Evolutionary conservation across 768 basidiomycete genomes (phyloP).

Genomic region (Boletus sensibilis): DNA sequence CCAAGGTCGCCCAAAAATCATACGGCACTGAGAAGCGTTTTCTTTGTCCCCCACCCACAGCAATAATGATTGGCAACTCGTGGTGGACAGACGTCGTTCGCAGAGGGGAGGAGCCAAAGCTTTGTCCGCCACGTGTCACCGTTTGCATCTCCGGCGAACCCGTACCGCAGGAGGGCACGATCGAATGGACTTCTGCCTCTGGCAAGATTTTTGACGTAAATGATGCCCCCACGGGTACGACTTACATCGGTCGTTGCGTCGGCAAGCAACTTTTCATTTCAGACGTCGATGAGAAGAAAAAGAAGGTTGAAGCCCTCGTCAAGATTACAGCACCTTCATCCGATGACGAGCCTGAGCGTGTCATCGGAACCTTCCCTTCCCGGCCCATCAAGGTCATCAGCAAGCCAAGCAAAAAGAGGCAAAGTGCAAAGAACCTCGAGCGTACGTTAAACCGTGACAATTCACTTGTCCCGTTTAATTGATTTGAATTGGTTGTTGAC

Average conservation of each 20-base stretch:
- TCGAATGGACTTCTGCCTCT: slow-evolving; percentile 84
- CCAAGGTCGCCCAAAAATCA: slow-evolving; percentile 94
- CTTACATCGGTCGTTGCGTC: slow-evolving; percentile 89
- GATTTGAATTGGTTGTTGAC: slow-evolving; percentile 13
- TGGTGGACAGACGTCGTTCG: slow-evolving; percentile 89
- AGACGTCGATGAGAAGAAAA: slow-evolving; percentile 92
- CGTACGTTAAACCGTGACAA: slow-evolving; percentile 49
- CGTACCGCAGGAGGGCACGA: slow-evolving; percentile 76
- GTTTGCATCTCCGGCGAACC: slow-evolving; percentile 93
- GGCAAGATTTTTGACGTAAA: slow-evolving; percentile 83
- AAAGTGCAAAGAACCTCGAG: slow-evolving; percentile 90
- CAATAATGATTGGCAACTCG: slow-evolving; percentile 88
- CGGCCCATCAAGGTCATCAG: slow-evolving; percentile 98
- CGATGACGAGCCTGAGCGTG: slow-evolving; percentile 77
- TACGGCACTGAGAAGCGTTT: slow-evolving; percentile 97
- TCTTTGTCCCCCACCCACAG: slow-evolving; percentile 91
- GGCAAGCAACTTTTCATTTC: slow-evolving; percentile 95
- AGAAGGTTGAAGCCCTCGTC: slow-evolving; percentile 91
- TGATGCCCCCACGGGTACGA: slow-evolving; percentile 76
- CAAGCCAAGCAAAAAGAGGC: slow-evolving; percentile 96
- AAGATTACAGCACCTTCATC: slow-evolving; percentile 79
- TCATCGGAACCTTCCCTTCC: slow-evolving; percentile 88
- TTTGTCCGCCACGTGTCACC: slow-evolving; percentile 76
- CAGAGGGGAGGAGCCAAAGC: slow-evolving; percentile 70
- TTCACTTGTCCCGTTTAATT: slow-evolving; percentile 13